A percentile compares a stretch with the other conserved stretches of the same genome.
These are phyloP conservation scores for Micractinium conductrix DNA, from an alignment of 139 green algal genomes.

Conservation along the genomic window DNA sequence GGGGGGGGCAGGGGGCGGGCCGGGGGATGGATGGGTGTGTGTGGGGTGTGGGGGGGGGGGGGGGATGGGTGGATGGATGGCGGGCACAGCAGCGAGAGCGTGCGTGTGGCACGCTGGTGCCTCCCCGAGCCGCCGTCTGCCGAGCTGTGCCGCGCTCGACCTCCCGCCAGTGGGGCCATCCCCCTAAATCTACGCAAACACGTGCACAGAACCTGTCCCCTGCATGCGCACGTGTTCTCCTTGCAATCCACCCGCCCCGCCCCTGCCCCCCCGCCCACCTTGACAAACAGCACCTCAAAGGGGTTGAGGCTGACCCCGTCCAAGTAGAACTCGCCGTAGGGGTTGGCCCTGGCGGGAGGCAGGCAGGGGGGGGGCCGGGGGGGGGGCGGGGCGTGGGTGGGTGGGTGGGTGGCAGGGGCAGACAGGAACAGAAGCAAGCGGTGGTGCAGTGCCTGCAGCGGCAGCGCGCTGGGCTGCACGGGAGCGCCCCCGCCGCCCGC, in stretches of 20 bases:
- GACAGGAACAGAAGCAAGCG: neutral
- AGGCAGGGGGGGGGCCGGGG: neutral
- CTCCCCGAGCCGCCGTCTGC: too few species aligned
- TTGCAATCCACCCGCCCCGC: neutral
- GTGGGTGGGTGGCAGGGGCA: neutral
- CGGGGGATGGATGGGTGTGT: too few species aligned
- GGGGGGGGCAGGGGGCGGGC: too few species aligned
- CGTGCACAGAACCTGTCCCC: neutral
- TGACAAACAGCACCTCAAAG: slow-evolving; percentile 81
- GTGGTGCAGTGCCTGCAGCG: neutral
- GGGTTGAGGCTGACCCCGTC: slow-evolving; percentile 69
- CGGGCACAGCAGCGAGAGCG: too few species aligned
- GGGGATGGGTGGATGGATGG: too few species aligned
- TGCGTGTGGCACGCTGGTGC: too few species aligned
- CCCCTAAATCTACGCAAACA: too few species aligned
- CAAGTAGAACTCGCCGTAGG: slow-evolving; percentile 46
- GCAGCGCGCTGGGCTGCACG: too few species aligned
- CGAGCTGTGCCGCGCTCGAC: too few species aligned
- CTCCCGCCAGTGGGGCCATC: too few species aligned
- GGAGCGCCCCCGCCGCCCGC: neutral
- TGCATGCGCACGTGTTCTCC: too few species aligned
- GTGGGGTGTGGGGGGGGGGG: too few species aligned
- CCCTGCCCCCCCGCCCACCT: slow-evolving; percentile 35
- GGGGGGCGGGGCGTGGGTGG: neutral
- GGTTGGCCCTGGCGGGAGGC: slow-evolving; percentile 42